Evolutionary conservation across 768 basidiomycete genomes (phyloP).

Genomic region (Lactarius pseudohatsudake): DNA sequence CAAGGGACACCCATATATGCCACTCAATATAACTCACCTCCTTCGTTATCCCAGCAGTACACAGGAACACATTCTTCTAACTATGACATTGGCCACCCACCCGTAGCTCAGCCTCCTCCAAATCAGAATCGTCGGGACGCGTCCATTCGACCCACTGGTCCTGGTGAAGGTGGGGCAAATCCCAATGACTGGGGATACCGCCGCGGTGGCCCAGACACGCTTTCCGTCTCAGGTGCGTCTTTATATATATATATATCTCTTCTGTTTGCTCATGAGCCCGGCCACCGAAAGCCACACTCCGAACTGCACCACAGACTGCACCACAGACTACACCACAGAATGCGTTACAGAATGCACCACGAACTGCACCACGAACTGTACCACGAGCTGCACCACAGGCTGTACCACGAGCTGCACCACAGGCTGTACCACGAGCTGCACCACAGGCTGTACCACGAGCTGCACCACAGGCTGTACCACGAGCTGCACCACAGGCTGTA

Average conservation of each 20-base stretch:
- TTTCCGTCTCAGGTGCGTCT: not conserved
- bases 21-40: not conserved
- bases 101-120: not conserved
- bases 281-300: not conserved
- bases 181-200: constrained; percentile 1
- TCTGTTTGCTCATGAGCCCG: not conserved
- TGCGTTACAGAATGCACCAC: not conserved
- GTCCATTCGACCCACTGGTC: not conserved
- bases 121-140: not conserved
- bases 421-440: no score
- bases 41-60: not conserved
- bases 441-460: not conserved
- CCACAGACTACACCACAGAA: not conserved
- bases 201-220: no score
- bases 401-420: not conserved
- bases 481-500: not conserved
- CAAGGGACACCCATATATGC: not conserved
- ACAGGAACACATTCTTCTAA: not conserved
- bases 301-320: not conserved
- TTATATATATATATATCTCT: not conserved
- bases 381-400: not conserved
- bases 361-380: no score
- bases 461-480: not conserved
- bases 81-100: not conserved
- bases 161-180: not conserved